A percentile compares a stretch with the other conserved stretches of the same genome.
Conservation (phyloP, 768 basidiomycete species). For the Naganishia antarctica region DNA sequence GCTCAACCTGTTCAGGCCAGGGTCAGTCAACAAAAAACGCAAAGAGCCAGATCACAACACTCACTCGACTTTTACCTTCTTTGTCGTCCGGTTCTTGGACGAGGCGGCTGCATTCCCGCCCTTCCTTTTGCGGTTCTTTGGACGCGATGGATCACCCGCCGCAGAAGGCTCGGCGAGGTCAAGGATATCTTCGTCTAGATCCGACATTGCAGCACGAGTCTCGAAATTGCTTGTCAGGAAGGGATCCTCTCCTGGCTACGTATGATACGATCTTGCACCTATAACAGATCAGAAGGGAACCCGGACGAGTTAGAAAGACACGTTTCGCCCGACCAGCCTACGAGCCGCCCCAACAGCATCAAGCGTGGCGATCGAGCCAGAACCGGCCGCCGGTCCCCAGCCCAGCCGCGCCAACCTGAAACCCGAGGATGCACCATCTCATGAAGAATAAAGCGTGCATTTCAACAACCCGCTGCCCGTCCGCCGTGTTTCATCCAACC, state of each 20-base stretch:
- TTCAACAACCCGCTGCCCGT: too few species aligned
- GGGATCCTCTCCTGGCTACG: too few species aligned
- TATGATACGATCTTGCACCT: too few species aligned
- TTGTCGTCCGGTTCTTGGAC: conserved; percentile 7
- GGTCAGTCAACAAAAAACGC: background rate
- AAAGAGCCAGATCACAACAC: background rate
- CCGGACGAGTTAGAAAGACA: too few species aligned
- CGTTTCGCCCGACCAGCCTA: conserved; percentile 2
- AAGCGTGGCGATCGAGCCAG: too few species aligned
- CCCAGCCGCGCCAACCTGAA: too few species aligned
- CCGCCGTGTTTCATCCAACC: too few species aligned
- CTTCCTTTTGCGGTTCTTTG: conserved; percentile 20
- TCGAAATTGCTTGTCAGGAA: background rate
- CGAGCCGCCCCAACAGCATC: background rate
- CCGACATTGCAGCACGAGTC: conserved; percentile 13
- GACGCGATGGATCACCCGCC: background rate
- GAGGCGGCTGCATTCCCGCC: conserved; percentile 14
- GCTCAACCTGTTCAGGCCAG: background rate
- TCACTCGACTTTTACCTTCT: conserved; percentile 23
- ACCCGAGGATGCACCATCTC: too few species aligned
- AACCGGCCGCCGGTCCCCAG: background rate
- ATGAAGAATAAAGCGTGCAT: too few species aligned
- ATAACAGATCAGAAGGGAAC: too few species aligned
- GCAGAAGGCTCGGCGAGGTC: conserved; percentile 25
- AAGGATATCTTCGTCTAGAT: conserved; percentile 29